Base-by-base conservation (phyloP, 2,329 filamentous ascomycete genomes). In the Verticillium zaregamsianum region DNA sequence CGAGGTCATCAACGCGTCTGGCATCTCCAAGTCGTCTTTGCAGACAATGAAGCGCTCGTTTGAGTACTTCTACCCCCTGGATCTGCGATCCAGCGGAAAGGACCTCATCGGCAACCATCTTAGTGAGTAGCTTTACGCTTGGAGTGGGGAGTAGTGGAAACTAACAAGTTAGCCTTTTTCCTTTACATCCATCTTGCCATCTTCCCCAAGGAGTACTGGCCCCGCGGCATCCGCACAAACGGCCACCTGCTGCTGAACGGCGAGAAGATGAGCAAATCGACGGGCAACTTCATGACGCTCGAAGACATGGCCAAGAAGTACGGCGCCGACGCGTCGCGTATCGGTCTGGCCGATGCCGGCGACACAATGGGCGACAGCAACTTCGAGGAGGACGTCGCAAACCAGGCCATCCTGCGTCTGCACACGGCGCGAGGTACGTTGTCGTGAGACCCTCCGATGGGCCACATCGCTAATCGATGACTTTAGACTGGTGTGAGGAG, bases 211-310 rank as follows among this genome's bases (percentile, higher is more conserved):
- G 86, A 94, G 74, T 96, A 93, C 81, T 97, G 94, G 93, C 95
- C 95, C 12, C 85, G 85, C 59, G 88, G 88, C 65, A 84, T 98
- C 67, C 90, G 95, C 66, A 89, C 91, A 65, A 99, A 99, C 72
- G 95, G 95, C 1, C 94, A 98, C 78, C 79, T 98, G 70, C 87
- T 96, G 76, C 83, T 99, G 66, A 99, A 99, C 74, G 94, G 94
- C 58, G 92, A 97, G 74, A 99, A 99, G 85, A 99, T 99, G 95
- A 90, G 88, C 61, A 99, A 99, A 82, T 94, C 90, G 60, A 97
- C 93, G 0, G 95, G 95, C 65, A 99, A 98, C 80, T 99, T 99
- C 82, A 83, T 99, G 74, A 98, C 95, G 12, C 82, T 98, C 59
- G 85, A 88, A 60, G 91, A 97, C 65, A 85, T 93, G 33, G 90